Percentiles rank a stretch among this genome's conserved stretches.
phyloP scores from a whole-genome alignment of 192 early-diverging fungal genomes.

The Coemansia asiatica region DNA sequence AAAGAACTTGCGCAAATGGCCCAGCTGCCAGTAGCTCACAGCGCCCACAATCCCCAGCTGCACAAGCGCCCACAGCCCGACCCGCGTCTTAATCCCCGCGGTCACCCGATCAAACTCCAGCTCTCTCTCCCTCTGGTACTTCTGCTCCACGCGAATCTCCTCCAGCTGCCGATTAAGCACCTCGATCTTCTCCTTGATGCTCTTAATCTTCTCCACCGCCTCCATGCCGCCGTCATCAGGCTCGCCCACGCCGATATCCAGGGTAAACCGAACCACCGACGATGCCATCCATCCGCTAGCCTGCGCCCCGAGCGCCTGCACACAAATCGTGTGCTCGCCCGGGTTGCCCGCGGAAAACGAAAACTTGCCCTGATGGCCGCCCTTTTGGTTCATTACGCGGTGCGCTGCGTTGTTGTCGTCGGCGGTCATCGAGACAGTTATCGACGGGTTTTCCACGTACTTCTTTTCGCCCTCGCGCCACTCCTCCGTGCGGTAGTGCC shows the following conservation, averaged over 20 bases:
- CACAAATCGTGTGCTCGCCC: constrained; percentile 90
- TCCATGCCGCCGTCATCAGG: constrained; percentile 55
- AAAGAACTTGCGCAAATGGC: constrained; percentile 83
- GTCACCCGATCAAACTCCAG: constrained; percentile 86
- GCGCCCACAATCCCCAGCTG: constrained; percentile 78
- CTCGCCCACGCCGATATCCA: constrained; percentile 72
- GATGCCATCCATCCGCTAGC: constrained; percentile 70
- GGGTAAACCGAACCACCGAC: constrained; percentile 48
- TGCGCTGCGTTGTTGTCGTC: constrained; percentile 57
- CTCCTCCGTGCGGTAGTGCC: constrained; percentile 83
- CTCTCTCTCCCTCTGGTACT: constrained; percentile 88
- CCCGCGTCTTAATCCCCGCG: constrained; percentile 79
- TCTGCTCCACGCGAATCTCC: constrained; percentile 85
- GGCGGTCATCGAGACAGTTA: constrained; percentile 72
- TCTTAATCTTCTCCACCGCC: constrained; percentile 57
- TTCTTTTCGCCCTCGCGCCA: constrained; percentile 64
- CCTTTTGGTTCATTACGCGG: constrained; percentile 77
- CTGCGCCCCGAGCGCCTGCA: constrained; percentile 63
- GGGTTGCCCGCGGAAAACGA: constrained; percentile 86
- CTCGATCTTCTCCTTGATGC: constrained; percentile 68
- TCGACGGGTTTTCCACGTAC: constrained; percentile 63
- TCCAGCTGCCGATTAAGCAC: constrained; percentile 81
- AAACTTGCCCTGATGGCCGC: constrained; percentile 73
- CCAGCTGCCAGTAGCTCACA: constrained; percentile 85
- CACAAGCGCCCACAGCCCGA: constrained; percentile 83